Evolutionary conservation across 208 protist species (phyloP), one percentile per base, ranked within the genome.

Genomic region (Acanthamoeba lenticulata): DNA sequence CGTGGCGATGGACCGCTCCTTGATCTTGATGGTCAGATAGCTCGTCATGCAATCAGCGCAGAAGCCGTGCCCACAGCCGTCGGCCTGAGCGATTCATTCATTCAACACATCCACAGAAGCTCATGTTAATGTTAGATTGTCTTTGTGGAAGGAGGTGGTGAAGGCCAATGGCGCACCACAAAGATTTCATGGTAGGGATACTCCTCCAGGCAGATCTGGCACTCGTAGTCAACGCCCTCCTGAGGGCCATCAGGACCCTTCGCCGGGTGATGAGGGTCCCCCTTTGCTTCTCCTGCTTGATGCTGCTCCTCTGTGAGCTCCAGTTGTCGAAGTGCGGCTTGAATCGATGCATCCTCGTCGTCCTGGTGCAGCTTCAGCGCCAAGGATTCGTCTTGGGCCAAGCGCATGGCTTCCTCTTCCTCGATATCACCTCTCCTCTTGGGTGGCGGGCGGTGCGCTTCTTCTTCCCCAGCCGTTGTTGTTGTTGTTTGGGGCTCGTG

Each of bases 41-140:
- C 62, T 72, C 34, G 62, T 40, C 62, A 72, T 72, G n/a, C 62
- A 72, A 40, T 72, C 62, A n/a, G 62, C 62, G n/a, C 62, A 72
- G 62, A 72, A 72, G 2, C 62, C 62, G 62, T 72, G 62, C 5
- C 62, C 62, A 17, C 62, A 72, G 2, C n/a, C n/a, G 2, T 72
- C 5, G 15, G 36, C 36, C 62, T 72, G 32, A 7, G 5, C 15
- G 15, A 67, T 67, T n/a, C n/a, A n/a, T n/a, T n/a, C n/a, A n/a
- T n/a, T n/a, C n/a, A n/a, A n/a, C n/a, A n/a, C n/a, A n/a, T n/a
- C n/a, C n/a, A n/a, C n/a, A n/a, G n/a, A n/a, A n/a, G n/a, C n/a
- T n/a, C n/a, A n/a, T n/a, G n/a, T n/a, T n/a, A n/a, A n/a, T n/a
- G n/a, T n/a, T n/a, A n/a, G n/a, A n/a, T n/a, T n/a, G n/a, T n/a